These are phyloP conservation scores for Termitomyces sp. DNA, from an alignment of 768 basidiomycete species.

Conservation along the genomic window DNA sequence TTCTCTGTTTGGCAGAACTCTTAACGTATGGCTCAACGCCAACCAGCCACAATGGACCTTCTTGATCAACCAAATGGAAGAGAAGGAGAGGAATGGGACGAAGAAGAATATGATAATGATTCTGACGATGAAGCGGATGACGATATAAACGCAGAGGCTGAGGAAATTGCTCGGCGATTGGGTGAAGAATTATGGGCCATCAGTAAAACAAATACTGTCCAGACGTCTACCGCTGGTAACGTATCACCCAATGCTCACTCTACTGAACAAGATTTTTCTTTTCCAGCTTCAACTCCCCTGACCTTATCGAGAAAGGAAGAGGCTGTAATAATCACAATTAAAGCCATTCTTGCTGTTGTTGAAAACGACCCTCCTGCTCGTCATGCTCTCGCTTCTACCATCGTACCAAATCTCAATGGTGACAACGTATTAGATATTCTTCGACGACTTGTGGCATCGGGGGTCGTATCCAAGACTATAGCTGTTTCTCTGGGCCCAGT, in stretches of 20 bases:
- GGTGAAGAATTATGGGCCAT: slow-evolving; percentile 79
- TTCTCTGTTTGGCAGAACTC: background rate
- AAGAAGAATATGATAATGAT: slow-evolving; percentile 34
- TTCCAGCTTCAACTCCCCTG: slow-evolving; percentile 9
- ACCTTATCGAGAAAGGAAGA: slow-evolving; percentile 39
- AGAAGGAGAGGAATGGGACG: slow-evolving; percentile 33
- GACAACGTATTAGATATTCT: slow-evolving; percentile 53
- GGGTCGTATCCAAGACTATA: slow-evolving; percentile 44
- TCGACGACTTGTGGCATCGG: slow-evolving; percentile 38
- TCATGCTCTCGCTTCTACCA: slow-evolving; percentile 43
- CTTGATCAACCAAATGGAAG: slow-evolving; percentile 5
- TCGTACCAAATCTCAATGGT: slow-evolving; percentile 42
- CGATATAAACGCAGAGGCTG: slow-evolving; percentile 62
- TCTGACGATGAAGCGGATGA: slow-evolving; percentile 54
- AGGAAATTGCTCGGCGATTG: slow-evolving; percentile 66
- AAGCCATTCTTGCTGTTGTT: slow-evolving; percentile 51
- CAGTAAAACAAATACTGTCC: slow-evolving; percentile 48
- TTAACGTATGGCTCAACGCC: slow-evolving; percentile 5
- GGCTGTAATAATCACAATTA: slow-evolving; percentile 60
- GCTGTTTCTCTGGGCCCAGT: slow-evolving; percentile 54
- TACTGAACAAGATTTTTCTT: background rate
- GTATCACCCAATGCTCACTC: slow-evolving; percentile 4
- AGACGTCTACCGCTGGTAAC: slow-evolving; percentile 10
- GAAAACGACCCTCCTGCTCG: slow-evolving; percentile 52
- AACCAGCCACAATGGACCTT: slow-evolving; percentile 2